Conservation (phyloP, 2,329 filamentous ascomycete genomes). For the Phyllosticta capitalensis region DNA sequence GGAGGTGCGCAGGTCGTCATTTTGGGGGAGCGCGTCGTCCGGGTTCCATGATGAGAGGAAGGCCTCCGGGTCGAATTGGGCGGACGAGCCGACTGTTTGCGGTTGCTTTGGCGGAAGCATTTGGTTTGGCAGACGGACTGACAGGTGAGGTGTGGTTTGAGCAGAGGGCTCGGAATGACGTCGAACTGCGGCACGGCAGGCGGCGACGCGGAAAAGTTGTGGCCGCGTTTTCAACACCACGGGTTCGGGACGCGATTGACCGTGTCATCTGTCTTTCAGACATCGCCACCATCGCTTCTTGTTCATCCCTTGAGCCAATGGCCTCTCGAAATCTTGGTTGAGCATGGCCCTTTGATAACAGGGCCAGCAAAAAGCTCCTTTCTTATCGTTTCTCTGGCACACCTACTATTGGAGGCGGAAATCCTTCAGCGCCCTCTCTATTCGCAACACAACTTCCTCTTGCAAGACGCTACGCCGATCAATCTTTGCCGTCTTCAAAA, state of each 20-base stretch:
- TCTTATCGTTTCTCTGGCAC: too few relatives aligned
- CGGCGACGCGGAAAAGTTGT: background rate
- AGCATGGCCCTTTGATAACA: too few relatives aligned
- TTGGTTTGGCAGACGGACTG: background rate
- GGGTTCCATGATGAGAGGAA: slow-evolving; percentile 37
- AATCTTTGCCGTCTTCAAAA: too few relatives aligned
- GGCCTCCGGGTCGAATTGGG: slow-evolving; percentile 35
- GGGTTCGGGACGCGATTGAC: background rate
- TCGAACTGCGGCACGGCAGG: background rate
- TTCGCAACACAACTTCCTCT: too few relatives aligned
- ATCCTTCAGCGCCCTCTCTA: too few relatives aligned
- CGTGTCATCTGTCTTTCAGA: background rate
- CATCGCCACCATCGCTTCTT: background rate
- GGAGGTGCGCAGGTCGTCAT: slow-evolving; percentile 37
- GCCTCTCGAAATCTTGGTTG: too few relatives aligned
- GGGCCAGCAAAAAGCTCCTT: too few relatives aligned
- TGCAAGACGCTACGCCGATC: too few relatives aligned
- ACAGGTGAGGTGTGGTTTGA: too few relatives aligned
- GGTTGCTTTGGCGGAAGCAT: slow-evolving; percentile 6
- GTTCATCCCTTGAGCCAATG: background rate
- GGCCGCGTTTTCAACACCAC: background rate
- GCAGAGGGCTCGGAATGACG: background rate
- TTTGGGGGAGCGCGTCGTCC: slow-evolving; percentile 25
- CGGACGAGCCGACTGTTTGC: slow-evolving; percentile 1
- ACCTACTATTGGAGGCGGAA: too few relatives aligned